Conservation (phyloP, 164 flowering plant genomes). For the Magnolia changhungtana region DNA sequence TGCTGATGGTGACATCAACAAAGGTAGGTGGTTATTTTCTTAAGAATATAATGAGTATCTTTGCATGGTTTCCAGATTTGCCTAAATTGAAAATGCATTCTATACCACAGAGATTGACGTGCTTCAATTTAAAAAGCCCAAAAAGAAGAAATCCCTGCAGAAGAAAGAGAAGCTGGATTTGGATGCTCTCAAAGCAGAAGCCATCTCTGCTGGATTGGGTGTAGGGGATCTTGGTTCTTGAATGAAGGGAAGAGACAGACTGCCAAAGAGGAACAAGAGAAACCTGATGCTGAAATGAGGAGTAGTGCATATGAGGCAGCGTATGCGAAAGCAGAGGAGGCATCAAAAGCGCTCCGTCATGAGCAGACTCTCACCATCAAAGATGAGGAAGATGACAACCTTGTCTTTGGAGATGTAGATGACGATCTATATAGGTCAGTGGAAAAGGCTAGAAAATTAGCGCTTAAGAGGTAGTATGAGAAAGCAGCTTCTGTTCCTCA, state of each 20-base stretch:
- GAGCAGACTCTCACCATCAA: conserved; percentile 41
- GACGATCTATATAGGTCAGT: conserved; percentile 74
- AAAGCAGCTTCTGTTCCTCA: conserved; percentile 46
- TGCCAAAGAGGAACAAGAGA: conserved; percentile 58
- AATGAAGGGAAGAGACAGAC: conserved; percentile 56
- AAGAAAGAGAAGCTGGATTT: conserved; percentile 84
- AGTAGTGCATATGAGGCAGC: conserved; percentile 76
- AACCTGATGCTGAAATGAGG: conserved; percentile 68
- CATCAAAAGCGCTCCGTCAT: conserved; percentile 63
- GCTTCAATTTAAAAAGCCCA: conserved; percentile 87
- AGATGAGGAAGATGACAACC: conserved; percentile 53
- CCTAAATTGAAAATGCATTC: conserved; percentile 19
- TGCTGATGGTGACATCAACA: conserved; percentile 73
- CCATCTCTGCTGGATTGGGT: conserved; percentile 76
- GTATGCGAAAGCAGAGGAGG: conserved; percentile 86
- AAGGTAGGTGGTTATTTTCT: conserved; percentile 39
- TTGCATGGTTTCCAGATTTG: conserved; percentile 8
- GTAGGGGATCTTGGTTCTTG: conserved; percentile 83
- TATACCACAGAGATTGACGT: conserved; percentile 67
- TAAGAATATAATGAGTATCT: not conserved
- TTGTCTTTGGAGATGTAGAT: conserved; percentile 68
- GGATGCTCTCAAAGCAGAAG: conserved; percentile 95
- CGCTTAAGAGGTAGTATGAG: conserved; percentile 59
- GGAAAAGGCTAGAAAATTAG: conserved; percentile 76
- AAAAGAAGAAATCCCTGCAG: conserved; percentile 83